A percentile compares a stretch with the other conserved stretches of the same genome.
Evolutionary conservation across 75 land plant species (phyloP).

Genomic region (Sequoia sempervirens): DNA sequence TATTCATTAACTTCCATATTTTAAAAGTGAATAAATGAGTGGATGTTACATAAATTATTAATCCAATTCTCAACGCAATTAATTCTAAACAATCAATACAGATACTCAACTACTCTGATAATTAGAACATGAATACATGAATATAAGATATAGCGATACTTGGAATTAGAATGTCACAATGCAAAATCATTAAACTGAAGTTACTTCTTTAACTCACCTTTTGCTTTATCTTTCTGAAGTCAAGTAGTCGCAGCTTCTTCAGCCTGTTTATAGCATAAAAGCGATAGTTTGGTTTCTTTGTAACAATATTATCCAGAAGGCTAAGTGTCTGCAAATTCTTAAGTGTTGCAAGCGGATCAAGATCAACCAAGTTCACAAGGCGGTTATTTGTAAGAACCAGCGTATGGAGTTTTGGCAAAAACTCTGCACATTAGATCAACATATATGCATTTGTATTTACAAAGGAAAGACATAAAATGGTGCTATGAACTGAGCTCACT

Average conservation of each 20-base stretch:
- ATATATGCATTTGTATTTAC: background rate
- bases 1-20: no score
- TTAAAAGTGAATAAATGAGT: no score
- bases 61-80: background rate
- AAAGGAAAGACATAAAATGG: background rate
- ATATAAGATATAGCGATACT: background rate
- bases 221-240: conserved; percentile 91
- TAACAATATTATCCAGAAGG: conserved; percentile 82
- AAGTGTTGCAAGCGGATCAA: conserved; percentile 87
- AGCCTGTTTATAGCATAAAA: conserved; percentile 86
- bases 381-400: conserved; percentile 94
- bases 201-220: conserved; percentile 49
- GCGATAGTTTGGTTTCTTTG: conserved; percentile 82
- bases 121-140: background rate
- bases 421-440: conserved; percentile 51
- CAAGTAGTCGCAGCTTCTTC: conserved; percentile 78
- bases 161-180: background rate
- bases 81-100: background rate
- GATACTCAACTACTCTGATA: background rate
- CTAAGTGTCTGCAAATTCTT: conserved; percentile 74
- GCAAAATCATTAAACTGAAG: background rate
- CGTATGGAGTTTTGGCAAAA: conserved; percentile 86
- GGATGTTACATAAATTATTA: background rate
- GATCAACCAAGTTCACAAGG: conserved; percentile 80
- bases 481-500: background rate